Evolutionary conservation across 1,139 yeast genomes (phyloP).

Genomic region (Pichia terricola): DNA sequence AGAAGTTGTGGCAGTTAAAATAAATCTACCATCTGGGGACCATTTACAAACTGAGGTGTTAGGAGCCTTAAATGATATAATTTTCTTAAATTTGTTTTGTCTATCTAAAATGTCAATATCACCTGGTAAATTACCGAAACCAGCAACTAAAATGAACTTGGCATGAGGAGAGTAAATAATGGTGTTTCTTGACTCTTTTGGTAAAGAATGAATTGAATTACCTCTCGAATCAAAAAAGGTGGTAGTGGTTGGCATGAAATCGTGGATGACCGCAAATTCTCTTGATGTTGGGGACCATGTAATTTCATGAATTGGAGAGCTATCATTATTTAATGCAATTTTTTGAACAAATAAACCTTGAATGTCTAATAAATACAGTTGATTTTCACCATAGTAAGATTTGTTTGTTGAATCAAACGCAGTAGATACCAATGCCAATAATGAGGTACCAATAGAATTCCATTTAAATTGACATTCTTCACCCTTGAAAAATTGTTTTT

Average conservation of each 20-base stretch:
- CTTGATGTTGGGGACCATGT: constrained; percentile 96
- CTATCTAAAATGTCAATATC: constrained; percentile 93
- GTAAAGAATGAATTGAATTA: constrained; percentile 71
- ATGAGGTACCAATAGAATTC: constrained; percentile 91
- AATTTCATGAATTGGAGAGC: constrained; percentile 97
- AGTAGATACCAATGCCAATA: constrained; percentile 86
- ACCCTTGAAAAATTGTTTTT: constrained; percentile 89
- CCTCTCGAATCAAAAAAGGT: constrained; percentile 95
- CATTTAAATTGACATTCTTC: constrained; percentile 88
- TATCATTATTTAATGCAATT: constrained; percentile 75
- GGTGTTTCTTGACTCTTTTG: constrained; percentile 84
- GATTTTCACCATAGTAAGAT: constrained; percentile 95
- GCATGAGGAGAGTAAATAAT: constrained; percentile 92
- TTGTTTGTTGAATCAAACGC: constrained; percentile 93
- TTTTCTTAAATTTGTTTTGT: constrained; percentile 71
- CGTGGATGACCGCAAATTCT: constrained; percentile 95
- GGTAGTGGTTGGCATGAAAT: constrained; percentile 95
- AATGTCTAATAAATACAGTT: constrained; percentile 80
- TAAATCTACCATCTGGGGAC: constrained; percentile 96
- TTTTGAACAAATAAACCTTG: constrained; percentile 89
- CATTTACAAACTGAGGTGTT: constrained; percentile 94
- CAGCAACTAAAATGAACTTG: constrained; percentile 83
- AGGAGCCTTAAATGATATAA: constrained; percentile 79
- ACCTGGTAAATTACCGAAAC: constrained; percentile 97
- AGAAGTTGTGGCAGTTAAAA: constrained; percentile 92